Evolutionary conservation across 1,284 basidiomycete genomes (phyloP).

Genomic region (Puccinia polysora): DNA sequence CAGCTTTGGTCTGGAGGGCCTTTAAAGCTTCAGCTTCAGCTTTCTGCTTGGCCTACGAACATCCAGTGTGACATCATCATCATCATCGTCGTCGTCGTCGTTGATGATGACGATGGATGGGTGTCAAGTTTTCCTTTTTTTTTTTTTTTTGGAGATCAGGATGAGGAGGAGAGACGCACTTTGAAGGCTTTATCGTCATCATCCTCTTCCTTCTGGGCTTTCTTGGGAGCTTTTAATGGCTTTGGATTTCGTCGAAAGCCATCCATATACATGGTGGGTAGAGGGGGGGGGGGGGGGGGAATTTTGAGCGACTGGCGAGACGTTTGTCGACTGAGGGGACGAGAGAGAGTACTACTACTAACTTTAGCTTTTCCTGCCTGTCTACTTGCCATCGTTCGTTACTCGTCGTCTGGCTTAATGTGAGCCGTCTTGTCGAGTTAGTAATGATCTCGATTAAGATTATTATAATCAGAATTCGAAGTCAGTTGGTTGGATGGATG

Average conservation of each 20-base stretch:
- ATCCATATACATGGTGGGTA: background rate
- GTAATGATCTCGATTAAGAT: no score
- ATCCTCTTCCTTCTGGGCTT: constrained; percentile 37
- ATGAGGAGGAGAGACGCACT: background rate
- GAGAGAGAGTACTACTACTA: no score
- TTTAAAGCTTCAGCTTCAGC: constrained; percentile 38
- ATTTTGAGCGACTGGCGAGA: no score
- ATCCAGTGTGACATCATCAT: background rate
- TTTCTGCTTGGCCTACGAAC: constrained; percentile 31
- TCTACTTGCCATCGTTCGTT: constrained; percentile 39
- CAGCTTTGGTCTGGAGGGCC: constrained; percentile 25
- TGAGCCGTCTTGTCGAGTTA: no score
- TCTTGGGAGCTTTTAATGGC: constrained; percentile 39
- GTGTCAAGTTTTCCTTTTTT: background rate
- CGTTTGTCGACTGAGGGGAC: no score
- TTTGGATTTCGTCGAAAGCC: background rate
- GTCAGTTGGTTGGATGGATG: no score
- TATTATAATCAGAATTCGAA: no score
- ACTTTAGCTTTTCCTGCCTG: constrained; percentile 37
- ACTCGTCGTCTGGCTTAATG: no score
- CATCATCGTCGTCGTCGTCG: no score
- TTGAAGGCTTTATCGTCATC: constrained; percentile 41
- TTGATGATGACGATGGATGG: background rate
- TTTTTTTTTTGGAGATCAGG: background rate
- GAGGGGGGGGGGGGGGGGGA: background rate